Evolutionary conservation across 768 basidiomycete genomes (phyloP).

Genomic region (Boletus rex-veris): DNA sequence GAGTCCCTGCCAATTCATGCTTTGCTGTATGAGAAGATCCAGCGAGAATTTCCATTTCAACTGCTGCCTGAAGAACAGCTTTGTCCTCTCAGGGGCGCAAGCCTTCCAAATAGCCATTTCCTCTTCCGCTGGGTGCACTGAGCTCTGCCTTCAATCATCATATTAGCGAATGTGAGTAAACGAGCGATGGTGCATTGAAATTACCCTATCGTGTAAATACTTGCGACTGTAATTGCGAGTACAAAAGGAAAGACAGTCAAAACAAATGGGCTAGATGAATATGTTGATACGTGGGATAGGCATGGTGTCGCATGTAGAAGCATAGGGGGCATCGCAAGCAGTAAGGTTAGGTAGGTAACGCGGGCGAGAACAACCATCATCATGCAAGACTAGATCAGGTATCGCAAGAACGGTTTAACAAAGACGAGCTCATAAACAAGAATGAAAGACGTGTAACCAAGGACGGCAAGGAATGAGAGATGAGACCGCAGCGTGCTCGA

Average conservation of each 20-base stretch:
- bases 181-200: slow-evolving; percentile 8
- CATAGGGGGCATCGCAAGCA: slow-evolving; percentile 6
- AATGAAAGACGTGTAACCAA: slow-evolving; percentile 8
- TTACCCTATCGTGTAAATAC: slow-evolving; percentile 8
- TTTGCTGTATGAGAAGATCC: too few relatives aligned
- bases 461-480: background rate
- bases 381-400: slow-evolving; percentile 10
- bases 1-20: too few relatives aligned
- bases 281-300: background rate
- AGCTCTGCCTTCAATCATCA: too few relatives aligned
- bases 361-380: slow-evolving; percentile 5
- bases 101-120: too few relatives aligned
- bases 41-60: too few relatives aligned
- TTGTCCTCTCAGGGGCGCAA: too few relatives aligned
- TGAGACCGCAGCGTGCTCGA: background rate
- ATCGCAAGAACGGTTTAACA: slow-evolving; percentile 9
- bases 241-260: background rate
- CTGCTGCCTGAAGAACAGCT: too few relatives aligned
- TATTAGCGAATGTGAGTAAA: slow-evolving; percentile 1
- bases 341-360: background rate
- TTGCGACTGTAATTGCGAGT: background rate
- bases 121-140: too few relatives aligned
- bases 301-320: slow-evolving; percentile 11
- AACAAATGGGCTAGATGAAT: slow-evolving; percentile 8
- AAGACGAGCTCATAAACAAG: background rate